Base-by-base conservation (phyloP, 208 protist genomes). In the Acanthamoeba triangularis region DNA sequence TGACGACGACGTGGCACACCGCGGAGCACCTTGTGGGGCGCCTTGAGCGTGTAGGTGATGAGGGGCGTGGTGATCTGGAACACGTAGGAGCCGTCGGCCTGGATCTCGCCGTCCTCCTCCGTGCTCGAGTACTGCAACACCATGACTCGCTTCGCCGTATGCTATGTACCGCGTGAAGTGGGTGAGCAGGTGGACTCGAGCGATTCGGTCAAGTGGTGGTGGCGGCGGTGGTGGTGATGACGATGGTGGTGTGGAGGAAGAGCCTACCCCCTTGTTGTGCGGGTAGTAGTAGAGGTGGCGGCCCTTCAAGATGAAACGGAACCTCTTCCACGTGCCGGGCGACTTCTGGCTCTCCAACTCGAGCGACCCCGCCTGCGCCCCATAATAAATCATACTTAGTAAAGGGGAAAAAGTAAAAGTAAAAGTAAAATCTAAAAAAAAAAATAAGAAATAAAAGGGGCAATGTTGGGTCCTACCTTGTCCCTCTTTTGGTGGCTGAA, bases 271-370 rank as follows among this genome's bases (percentile, higher is more conserved):
- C 28, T 59, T 49, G 33, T 59, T 61, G 28, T 52, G 80, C 23
- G 80, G 35, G 52, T 88, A 88, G 47, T 88, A 88, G 52, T 88
- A 88, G 44, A 88, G 80, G 47, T 88, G 41, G 41, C 80, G 80
- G 47, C 47, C 41, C 52, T 88, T 88, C 23, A 88, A 37, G 52
- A 88, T 88, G 80, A 88, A 88, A 6, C 80, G 35, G 41, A n/a
- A 61, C 35, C 33, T 8, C 80, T 88, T 88, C 80, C 80, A 88
- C n/a, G 47, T 88, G 80, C 41, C n/a, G 52, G 52, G 52, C 47
- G 52, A 63, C n/a, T 88, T 61, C 20, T 88, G 47, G 80, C 80
- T 88, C 52, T 88, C 80, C 80, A 88, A 47, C 25, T 61, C 52
- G 25, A 88, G 80, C 41, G 80, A 47, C 1, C 80, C 80, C 41